Evolutionary conservation across 257 asterid genomes (phyloP), one percentile per base, ranked within the genome.

Genomic region (Solanum medicagineum): DNA sequence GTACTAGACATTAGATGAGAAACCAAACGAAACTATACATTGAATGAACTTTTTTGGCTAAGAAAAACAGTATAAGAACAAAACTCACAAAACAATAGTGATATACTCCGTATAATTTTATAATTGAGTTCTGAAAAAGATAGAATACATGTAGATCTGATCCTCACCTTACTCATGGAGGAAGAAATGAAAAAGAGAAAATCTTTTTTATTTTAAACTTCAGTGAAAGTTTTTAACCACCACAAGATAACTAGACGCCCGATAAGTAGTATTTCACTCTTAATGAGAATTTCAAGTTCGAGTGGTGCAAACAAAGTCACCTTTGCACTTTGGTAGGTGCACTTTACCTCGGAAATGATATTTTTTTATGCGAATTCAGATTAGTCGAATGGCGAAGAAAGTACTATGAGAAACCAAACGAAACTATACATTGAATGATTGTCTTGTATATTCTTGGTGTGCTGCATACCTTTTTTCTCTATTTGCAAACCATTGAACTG

Each of bases 401-500:
- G 22, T 74, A 14, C 0, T 22, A 22, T 24, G 45, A 10, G 4
- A 24, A 19, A 12, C 19, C 13, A 70, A 36, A 36, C 7, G 16
- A 40, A 17, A 24, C 47, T 85, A 88, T 55, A 84, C 85, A 81
- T 87, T 84, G 51, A 80, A 60, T 17, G 86, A 66, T 56, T 82
- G 86, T 77, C 83, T 80, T 73, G 85, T 19, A 60, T 54, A 62
- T 87, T 85, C 90, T 29, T 88, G 56, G 5, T 83, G 85, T 17
- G 87, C 79, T 44, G 85, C 49, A 85, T 90, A 66, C 51, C 88
- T 87, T 88, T 80, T 75, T 70, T 96, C 94, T 84, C 98, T 93
- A 88, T 90, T 89, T 11, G 90, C 94, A 91, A 93, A 94, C 99
- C 98, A 94, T 19, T 88, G 85, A 16, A 90, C 94, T 85, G 98